Percentiles rank a stretch among this genome's conserved stretches.
phyloP scores from a whole-genome alignment of 192 early-diverging fungal genomes.

The Radiomyces spectabilis region DNA sequence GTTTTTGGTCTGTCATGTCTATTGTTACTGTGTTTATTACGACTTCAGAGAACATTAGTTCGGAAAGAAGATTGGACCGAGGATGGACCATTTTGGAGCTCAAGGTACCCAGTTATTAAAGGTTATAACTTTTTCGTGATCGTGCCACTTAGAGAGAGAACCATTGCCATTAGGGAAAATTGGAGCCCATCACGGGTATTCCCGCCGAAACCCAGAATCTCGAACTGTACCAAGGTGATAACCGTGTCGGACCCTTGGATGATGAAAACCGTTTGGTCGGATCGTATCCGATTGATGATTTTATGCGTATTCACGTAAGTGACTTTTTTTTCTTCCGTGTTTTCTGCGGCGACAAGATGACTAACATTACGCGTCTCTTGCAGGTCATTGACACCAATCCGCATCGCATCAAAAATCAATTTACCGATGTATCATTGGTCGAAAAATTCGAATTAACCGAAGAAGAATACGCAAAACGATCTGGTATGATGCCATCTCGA shows the following conservation, averaged over 20 bases:
- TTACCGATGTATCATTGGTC: constrained; percentile 81
- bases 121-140: neutral
- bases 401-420: constrained; percentile 57
- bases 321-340: no score
- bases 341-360: no score
- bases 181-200: constrained; percentile 92
- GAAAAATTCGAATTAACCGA: constrained; percentile 91
- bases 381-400: constrained; percentile 71
- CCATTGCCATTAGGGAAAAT: constrained; percentile 47
- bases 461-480: constrained; percentile 77
- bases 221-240: constrained; percentile 48
- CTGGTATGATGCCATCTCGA: constrained; percentile 37
- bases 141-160: neutral
- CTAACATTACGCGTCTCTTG: neutral
- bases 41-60: constrained; percentile 61
- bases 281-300: constrained; percentile 80
- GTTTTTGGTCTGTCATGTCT: constrained; percentile 47
- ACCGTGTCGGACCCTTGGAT: constrained; percentile 38
- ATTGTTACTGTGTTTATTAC: constrained; percentile 90
- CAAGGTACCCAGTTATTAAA: constrained; percentile 46
- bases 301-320: constrained; percentile 64
- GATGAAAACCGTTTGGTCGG: constrained; percentile 72
- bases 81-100: constrained; percentile 55
- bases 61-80: constrained; percentile 86
- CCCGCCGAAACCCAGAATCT: constrained; percentile 60